Base-by-base conservation (phyloP, 768 basidiomycete species). In the Hemileccinum rubropunctum region DNA sequence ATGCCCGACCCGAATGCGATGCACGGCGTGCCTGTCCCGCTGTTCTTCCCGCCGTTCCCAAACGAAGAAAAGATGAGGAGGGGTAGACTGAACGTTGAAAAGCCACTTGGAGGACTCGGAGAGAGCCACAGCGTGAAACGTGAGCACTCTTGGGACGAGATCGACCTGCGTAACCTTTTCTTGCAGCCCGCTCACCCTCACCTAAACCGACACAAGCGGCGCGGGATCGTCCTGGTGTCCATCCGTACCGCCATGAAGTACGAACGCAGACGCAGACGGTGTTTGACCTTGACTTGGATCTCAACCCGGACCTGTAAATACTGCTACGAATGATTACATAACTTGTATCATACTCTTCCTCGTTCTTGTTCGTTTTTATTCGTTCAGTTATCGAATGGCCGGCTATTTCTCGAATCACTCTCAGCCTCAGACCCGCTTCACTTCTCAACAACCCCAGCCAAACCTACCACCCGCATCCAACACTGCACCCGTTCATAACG, bases 41-140 rank as follows among this genome's bases (percentile, higher is more conserved):
- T 89, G 36, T 91, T 93, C 76, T 91, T 91, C 71, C 90, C 90
- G 33, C 91, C 91, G 11, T 93, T 91, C 66, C 91, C 91, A 1
- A 91, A 91, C 61, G 90, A 91, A 70, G 91, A 91, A 65, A 92
- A 90, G 69, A 91, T 93, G 88, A 83, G 90, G 45, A 78, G 84
- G 21, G 91, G 91, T 1, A 78, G 79, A 49, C 79, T 91, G 66
- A 90, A 87, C 60, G 83, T 82, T 18, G 88, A 91, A 66, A 86
- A 84, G 23, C 90, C 88, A 1, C 75, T 91, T 50, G 91, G 86
- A 6, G 67, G 81, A 38, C 76, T 87, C 41, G 91, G 88, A 34
- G 91, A 92, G 71, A 89, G 84, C 8, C 87, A 90, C 64, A 86
- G 91, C 52, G 91, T 88, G 44, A 76, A 80, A 69, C 78, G 89